A percentile compares a stretch with the other conserved stretches of the same genome.
Conservation (phyloP, 331 rosid species). For the Pyracantha coccinea region DNA sequence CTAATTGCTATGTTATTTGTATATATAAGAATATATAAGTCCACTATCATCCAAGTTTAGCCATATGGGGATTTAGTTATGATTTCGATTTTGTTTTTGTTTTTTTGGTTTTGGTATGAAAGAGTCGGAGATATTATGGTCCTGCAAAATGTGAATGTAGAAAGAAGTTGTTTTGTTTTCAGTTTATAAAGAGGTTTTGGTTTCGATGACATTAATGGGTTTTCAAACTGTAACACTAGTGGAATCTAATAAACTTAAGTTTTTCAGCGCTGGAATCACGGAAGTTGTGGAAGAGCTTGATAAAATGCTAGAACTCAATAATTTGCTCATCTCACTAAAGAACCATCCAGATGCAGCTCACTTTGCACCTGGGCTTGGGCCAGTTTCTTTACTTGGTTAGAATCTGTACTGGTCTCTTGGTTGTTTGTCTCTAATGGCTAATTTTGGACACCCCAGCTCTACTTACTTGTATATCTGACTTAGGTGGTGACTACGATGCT, state of each 20-base stretch:
- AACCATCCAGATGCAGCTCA: slow-evolving; percentile 56
- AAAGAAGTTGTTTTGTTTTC: background rate
- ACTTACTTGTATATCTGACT: slow-evolving; percentile 21
- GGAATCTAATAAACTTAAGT: slow-evolving; percentile 22
- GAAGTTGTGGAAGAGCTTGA: slow-evolving; percentile 69
- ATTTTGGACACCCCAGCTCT: slow-evolving; percentile 8
- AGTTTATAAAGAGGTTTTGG: background rate
- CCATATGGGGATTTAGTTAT: no score
- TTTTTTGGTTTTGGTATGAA: background rate
- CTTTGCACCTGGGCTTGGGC: slow-evolving; percentile 88
- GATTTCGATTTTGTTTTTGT: no score
- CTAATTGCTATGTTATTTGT: background rate
- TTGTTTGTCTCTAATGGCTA: background rate
- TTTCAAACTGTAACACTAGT: background rate
- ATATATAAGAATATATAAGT: no score
- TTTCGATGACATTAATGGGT: background rate
- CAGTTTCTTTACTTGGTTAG: slow-evolving; percentile 71
- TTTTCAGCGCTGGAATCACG: slow-evolving; percentile 60
- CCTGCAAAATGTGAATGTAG: background rate
- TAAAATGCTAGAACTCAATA: slow-evolving; percentile 53
- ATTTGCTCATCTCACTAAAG: slow-evolving; percentile 67
- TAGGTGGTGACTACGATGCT: slow-evolving; percentile 59
- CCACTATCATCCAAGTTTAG: background rate
- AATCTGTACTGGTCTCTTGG: background rate
- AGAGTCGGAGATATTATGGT: background rate